Percentiles rank a stretch among this genome's conserved stretches.
Evolutionary conservation across 768 basidiomycete species (phyloP).

Genomic region (Mycena haematopus): DNA sequence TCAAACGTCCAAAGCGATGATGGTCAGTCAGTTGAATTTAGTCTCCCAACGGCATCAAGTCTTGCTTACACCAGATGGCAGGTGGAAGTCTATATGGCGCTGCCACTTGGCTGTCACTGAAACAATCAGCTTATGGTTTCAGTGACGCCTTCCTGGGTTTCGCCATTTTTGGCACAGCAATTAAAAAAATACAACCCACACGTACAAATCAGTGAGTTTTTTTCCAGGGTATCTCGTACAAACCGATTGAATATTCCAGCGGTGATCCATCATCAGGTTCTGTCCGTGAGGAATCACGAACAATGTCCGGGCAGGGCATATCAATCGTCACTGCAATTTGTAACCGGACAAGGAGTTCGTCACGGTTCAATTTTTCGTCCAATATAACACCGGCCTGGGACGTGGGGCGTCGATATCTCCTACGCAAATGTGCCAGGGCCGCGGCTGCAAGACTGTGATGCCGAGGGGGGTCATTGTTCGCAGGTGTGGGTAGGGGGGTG

Average conservation of each 20-base stretch:
- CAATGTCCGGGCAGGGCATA: constrained; percentile 43
- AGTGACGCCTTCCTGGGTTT: neutral
- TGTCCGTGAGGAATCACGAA: constrained; percentile 13
- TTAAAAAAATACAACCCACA: constrained; percentile 8
- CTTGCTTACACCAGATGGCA: constrained; percentile 1
- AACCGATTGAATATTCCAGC: constrained; percentile 42
- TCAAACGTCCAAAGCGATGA: constrained; percentile 42
- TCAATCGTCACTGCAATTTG: constrained; percentile 49
- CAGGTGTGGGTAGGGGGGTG: constrained; percentile 1
- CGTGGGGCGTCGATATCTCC: constrained; percentile 12
- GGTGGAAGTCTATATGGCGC: constrained; percentile 1
- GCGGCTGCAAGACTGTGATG: constrained; percentile 2
- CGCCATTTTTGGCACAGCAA: constrained; percentile 6
- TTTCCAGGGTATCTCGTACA: constrained; percentile 43
- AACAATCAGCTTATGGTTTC: constrained; percentile 3
- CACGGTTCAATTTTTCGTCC: constrained; percentile 12
- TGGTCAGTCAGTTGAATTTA: constrained; percentile 15
- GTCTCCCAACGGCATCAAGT: neutral
- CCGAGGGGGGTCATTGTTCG: neutral
- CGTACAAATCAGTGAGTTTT: constrained; percentile 25
- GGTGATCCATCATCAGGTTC: constrained; percentile 13
- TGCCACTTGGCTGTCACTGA: neutral
- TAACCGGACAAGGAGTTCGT: constrained; percentile 29
- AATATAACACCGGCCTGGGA: constrained; percentile 13
- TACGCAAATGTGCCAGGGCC: constrained; percentile 20